These are phyloP conservation scores for Leersia perrieri DNA, from an alignment of 176 grass and related monocot species.

Conservation along the genomic window DNA sequence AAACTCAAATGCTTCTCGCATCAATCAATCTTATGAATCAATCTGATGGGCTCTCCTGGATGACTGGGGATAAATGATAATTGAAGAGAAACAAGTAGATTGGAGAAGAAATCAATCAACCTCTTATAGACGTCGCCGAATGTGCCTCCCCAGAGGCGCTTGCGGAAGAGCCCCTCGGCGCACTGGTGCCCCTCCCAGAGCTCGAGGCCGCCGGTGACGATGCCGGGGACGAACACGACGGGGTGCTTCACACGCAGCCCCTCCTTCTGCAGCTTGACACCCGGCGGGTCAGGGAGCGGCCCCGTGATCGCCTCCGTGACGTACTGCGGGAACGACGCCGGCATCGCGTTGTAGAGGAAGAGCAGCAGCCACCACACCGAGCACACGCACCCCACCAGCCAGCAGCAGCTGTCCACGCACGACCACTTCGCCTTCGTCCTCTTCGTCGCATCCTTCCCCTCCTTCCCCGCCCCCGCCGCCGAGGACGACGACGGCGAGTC, in stretches of 20 bases:
- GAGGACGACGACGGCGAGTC: not conserved
- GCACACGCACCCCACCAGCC: slow-evolving; percentile 88
- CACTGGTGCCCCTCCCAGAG: slow-evolving; percentile 97
- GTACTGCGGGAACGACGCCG: slow-evolving; percentile 90
- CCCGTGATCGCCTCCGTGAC: slow-evolving; percentile 95
- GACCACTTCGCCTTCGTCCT: slow-evolving; percentile 56
- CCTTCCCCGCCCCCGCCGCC: not conserved
- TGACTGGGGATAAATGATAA: not conserved
- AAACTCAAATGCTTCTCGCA: not conserved
- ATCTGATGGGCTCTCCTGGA: not conserved
- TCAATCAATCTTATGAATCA: slow-evolving; percentile 1
- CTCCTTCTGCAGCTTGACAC: slow-evolving; percentile 91
- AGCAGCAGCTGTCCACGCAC: slow-evolving; percentile 89
- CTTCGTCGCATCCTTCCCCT: slow-evolving; percentile 32
- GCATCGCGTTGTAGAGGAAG: slow-evolving; percentile 98
- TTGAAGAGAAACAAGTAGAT: not conserved
- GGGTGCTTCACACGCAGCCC: slow-evolving; percentile 78
- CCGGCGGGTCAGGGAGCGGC: slow-evolving; percentile 80
- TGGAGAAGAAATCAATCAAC: slow-evolving; percentile 33
- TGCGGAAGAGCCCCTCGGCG: slow-evolving; percentile 91
- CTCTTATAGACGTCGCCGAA: slow-evolving; percentile 98
- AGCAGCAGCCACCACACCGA: slow-evolving; percentile 88
- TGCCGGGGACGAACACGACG: slow-evolving; percentile 95
- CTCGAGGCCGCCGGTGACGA: slow-evolving; percentile 93
- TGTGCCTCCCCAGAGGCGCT: slow-evolving; percentile 90